Evolutionary conservation across 2,329 filamentous ascomycete genomes (phyloP).

Genomic region (Xylariaceae sp.): DNA sequence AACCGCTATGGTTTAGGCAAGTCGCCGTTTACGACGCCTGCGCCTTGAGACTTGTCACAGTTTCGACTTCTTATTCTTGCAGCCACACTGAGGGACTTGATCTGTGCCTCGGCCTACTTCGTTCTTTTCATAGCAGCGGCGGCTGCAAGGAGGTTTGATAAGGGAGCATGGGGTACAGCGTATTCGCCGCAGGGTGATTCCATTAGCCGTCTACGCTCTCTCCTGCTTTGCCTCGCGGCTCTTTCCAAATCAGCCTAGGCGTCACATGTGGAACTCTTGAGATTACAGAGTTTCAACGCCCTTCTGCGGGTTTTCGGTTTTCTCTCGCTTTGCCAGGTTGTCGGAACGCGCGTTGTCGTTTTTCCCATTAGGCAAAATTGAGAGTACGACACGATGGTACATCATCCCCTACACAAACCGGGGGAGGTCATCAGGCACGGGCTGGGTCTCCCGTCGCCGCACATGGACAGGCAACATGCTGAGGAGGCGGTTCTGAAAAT

Average conservation of each 20-base stretch:
- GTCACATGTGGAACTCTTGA: constrained; percentile 15
- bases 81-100: neutral
- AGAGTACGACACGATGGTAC: constrained; percentile 1
- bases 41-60: neutral
- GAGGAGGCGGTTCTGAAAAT: neutral
- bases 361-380: neutral
- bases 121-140: neutral
- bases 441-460: neutral
- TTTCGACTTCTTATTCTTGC: neutral
- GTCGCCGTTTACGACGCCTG: neutral
- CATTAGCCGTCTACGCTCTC: constrained; percentile 15
- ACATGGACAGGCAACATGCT: neutral
- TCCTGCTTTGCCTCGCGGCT: constrained; percentile 5
- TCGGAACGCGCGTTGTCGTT: neutral
- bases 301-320: neutral
- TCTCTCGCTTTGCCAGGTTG: neutral
- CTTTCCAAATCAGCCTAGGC: constrained; percentile 4
- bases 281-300: constrained; percentile 17
- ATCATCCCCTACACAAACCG: too few species aligned
- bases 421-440: neutral
- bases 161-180: constrained; percentile 9
- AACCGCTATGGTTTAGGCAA: neutral
- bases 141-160: constrained; percentile 2
- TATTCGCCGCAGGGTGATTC: constrained; percentile 22
- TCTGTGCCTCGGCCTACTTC: constrained; percentile 1